phyloP scores from a whole-genome alignment of 108 stramenopile genomes.

The Fragilaria radians region DNA sequence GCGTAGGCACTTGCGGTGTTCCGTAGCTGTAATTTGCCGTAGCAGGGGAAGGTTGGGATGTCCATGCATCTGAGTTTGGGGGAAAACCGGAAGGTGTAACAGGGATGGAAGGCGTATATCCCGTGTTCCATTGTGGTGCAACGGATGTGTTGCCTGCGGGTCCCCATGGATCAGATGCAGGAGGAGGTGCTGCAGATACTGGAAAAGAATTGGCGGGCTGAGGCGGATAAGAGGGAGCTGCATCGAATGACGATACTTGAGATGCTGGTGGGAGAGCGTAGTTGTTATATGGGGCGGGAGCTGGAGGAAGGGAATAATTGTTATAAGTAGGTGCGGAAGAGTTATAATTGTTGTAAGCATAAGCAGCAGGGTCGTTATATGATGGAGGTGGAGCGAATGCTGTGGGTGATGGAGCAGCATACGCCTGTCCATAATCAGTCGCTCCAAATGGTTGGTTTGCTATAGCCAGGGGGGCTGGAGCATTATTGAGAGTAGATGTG shows the following conservation, averaged over 20 bases:
- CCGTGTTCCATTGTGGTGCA: too few species aligned
- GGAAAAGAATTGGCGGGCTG: conserved; percentile 19
- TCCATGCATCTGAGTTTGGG: conserved; percentile 9
- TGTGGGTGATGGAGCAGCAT: neutral
- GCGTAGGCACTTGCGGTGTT: neutral
- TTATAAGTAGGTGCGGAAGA: conserved; percentile 11
- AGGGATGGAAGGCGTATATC: neutral
- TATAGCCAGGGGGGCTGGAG: neutral
- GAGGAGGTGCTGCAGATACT: neutral
- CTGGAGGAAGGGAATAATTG: conserved; percentile 14
- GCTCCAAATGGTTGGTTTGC: neutral
- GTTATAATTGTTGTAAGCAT: too few species aligned
- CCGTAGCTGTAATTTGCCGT: neutral
- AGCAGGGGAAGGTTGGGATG: conserved; percentile 1
- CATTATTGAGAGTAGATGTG: conserved; percentile 9
- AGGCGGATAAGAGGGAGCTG: conserved; percentile 9
- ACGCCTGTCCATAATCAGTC: neutral
- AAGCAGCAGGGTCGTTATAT: neutral
- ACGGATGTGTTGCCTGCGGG: conserved; percentile 20
- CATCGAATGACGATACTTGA: neutral
- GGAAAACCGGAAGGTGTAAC: neutral
- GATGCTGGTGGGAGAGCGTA: neutral
- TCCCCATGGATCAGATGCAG: conserved; percentile 18
- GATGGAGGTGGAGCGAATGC: neutral
- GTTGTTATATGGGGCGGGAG: neutral